Conservation (phyloP, 495 filamentous ascomycete species). For the Penicillium paxilli region DNA sequence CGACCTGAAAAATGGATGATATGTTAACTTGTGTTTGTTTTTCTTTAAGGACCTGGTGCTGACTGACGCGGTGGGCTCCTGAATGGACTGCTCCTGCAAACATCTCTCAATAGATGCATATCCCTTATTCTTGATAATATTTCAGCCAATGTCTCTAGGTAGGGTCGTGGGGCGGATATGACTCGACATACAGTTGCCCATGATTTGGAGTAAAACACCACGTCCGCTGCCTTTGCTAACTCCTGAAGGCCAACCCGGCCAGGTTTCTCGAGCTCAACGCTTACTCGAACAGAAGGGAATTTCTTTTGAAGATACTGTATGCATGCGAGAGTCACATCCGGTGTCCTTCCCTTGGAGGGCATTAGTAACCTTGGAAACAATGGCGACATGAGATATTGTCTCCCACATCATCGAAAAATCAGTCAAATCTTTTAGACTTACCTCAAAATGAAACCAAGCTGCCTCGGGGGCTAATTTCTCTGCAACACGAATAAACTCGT, state of each 20-base stretch:
- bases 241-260: conserved; percentile 57
- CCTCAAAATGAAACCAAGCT: conserved; percentile 79
- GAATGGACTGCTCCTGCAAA: conserved; percentile 42
- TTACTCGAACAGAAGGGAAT: conserved; percentile 52
- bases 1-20: conserved; percentile 33
- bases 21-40: neutral
- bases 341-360: conserved; percentile 59
- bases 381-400: neutral
- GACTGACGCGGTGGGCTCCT: conserved; percentile 43
- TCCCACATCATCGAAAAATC: neutral
- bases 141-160: conserved; percentile 4
- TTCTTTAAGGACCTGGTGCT: neutral
- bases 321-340: conserved; percentile 61
- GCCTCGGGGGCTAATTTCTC: conserved; percentile 24
- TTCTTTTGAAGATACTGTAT: conserved; percentile 54
- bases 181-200: conserved; percentile 64
- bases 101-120: conserved; percentile 52
- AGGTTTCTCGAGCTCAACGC: conserved; percentile 73
- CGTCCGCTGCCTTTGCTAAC: conserved; percentile 62
- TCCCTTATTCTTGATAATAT: conserved; percentile 37
- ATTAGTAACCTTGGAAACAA: neutral
- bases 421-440: conserved; percentile 26
- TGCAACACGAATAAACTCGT: conserved; percentile 50
- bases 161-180: neutral
- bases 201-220: conserved; percentile 68